Evolutionary conservation across 441 rosid species (phyloP).

Genomic region (Populus trichocarpa): DNA sequence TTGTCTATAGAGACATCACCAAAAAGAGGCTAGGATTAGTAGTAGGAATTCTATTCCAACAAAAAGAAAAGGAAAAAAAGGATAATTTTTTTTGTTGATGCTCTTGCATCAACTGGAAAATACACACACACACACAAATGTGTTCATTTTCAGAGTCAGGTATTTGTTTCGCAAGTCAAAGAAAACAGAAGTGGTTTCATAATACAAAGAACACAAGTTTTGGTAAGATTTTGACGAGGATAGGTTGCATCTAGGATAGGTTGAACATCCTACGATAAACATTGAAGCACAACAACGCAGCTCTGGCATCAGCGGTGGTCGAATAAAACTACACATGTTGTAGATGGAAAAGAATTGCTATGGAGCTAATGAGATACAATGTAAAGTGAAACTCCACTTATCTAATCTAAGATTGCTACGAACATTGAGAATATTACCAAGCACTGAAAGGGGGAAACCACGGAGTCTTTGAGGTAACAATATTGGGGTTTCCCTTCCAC

Average conservation of each 20-base stretch:
- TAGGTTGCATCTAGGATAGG: neutral
- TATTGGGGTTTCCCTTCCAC: neutral
- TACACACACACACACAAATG: neutral
- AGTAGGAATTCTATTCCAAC: too few species aligned
- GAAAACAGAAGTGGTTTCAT: too few species aligned
- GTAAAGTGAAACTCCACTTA: too few species aligned
- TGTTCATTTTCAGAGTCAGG: neutral
- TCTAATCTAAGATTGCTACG: neutral
- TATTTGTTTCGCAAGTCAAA: neutral
- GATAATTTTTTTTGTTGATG: too few species aligned
- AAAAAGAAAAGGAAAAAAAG: too few species aligned
- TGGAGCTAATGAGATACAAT: too few species aligned
- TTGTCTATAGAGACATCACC: too few species aligned
- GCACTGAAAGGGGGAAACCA: neutral
- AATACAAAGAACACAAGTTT: neutral
- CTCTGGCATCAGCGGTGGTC: neutral
- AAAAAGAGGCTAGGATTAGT: too few species aligned
- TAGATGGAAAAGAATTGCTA: too few species aligned
- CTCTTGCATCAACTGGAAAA: too few species aligned
- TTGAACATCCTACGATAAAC: neutral
- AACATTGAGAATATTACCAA: neutral
- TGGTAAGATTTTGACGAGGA: neutral
- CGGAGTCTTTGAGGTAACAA: neutral
- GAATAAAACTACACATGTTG: too few species aligned
- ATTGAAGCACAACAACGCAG: neutral